Percentiles rank a stretch among this genome's conserved stretches.
Evolutionary conservation across 352 stramenopile genomes (phyloP).

Genomic region (Albugo candida): DNA sequence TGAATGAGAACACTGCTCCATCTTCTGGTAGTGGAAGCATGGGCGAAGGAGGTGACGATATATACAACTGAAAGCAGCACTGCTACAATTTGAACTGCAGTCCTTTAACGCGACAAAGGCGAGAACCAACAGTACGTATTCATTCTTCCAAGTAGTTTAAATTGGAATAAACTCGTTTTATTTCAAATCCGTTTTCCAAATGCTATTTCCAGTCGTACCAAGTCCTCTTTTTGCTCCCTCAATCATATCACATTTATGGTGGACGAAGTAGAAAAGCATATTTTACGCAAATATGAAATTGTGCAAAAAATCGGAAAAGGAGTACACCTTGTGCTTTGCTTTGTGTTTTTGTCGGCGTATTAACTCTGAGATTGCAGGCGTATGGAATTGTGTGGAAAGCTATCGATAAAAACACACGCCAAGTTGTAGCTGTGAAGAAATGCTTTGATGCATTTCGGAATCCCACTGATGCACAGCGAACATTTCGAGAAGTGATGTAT

Average conservation of each 20-base stretch:
- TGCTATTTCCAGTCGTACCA: too few species aligned
- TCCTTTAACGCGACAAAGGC: too few species aligned
- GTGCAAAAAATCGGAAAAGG: constrained; percentile 87
- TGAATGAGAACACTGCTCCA: constrained; percentile 15
- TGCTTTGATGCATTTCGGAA: constrained; percentile 95
- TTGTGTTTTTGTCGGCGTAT: not conserved
- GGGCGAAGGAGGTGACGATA: constrained; percentile 36
- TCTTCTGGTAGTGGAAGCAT: constrained; percentile 10
- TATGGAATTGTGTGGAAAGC: constrained; percentile 95
- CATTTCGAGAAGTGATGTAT: constrained; percentile 93
- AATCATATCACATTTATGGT: constrained; percentile 27
- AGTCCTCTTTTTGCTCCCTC: too few species aligned
- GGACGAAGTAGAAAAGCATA: constrained; percentile 86
- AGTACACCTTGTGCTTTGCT: constrained; percentile 17
- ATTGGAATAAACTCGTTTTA: too few species aligned
- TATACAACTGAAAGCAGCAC: constrained; percentile 43
- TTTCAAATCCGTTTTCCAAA: too few species aligned
- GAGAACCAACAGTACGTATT: too few species aligned
- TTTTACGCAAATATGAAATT: constrained; percentile 86
- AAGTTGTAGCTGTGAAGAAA: constrained; percentile 91
- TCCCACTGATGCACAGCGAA: constrained; percentile 86
- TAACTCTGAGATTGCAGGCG: constrained; percentile 19
- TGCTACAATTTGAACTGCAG: not conserved
- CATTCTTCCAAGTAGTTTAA: too few species aligned
- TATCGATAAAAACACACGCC: constrained; percentile 81